Percentiles rank a stretch among this genome's conserved stretches.
These are phyloP conservation scores for Colletotrichum sp. DNA, from an alignment of 2,329 filamentous ascomycete species.

Conservation along the genomic window DNA sequence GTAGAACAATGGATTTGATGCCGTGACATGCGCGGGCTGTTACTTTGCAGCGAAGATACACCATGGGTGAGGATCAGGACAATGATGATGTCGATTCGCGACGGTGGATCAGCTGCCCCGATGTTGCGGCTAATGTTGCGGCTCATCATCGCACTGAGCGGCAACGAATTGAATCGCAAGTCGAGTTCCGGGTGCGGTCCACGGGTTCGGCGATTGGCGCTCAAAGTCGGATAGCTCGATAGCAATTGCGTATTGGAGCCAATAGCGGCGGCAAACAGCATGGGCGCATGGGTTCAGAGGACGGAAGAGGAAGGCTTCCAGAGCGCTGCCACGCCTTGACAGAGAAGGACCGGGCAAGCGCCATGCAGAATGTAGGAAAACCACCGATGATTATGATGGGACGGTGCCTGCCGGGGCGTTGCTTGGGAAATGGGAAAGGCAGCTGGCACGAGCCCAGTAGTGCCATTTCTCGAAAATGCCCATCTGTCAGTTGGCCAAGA, in stretches of 20 bases:
- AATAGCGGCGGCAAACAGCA: not conserved
- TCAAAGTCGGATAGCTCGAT: not conserved
- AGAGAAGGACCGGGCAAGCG: not conserved
- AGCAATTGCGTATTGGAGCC: not conserved
- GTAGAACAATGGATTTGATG: not conserved
- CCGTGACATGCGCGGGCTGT: not conserved
- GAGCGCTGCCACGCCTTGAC: not conserved
- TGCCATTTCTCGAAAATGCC: not conserved
- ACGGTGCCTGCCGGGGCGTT: not conserved
- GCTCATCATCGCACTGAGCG: not conserved
- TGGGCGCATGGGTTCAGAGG: not conserved
- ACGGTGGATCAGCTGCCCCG: not conserved
- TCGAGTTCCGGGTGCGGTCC: not conserved
- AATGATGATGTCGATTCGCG: not conserved
- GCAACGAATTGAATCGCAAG: not conserved
- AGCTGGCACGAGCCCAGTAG: not conserved
- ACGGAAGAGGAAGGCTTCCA: slow-evolving; percentile 13
- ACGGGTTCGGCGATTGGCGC: not conserved
- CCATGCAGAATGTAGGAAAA: not conserved
- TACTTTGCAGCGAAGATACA: not conserved
- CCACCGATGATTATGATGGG: not conserved
- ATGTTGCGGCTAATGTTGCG: not conserved
- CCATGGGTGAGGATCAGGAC: not conserved
- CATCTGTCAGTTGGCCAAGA: not conserved
- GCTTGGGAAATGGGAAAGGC: not conserved